Evolutionary conservation across 2,329 filamentous ascomycete species (phyloP).

Genomic region (Cercospora sp.): DNA sequence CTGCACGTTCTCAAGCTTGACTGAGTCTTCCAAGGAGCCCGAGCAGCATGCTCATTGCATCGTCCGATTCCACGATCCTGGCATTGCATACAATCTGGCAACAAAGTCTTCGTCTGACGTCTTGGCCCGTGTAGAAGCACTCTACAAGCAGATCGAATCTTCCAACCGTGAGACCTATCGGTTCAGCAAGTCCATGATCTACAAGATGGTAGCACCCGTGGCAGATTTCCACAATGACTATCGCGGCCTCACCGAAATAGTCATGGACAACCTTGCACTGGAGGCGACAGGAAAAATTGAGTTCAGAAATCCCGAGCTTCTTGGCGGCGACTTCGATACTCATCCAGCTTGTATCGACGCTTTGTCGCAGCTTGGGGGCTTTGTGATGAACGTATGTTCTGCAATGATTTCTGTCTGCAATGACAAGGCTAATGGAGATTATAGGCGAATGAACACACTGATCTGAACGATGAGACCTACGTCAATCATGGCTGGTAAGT

Average conservation of each 20-base stretch:
- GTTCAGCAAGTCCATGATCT: background rate
- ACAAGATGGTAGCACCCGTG: background rate
- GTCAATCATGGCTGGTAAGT: constrained; percentile 41
- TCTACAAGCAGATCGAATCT: background rate
- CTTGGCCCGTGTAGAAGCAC: background rate
- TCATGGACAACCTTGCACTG: background rate
- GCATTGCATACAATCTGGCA: background rate
- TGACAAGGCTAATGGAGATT: background rate
- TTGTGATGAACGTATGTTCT: constrained; percentile 22
- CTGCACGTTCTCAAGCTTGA: background rate
- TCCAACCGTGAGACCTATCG: background rate
- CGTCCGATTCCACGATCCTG: background rate
- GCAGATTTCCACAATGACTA: background rate
- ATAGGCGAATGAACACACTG: constrained; percentile 25
- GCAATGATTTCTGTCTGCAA: background rate
- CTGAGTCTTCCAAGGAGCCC: background rate
- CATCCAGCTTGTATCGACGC: constrained; percentile 41
- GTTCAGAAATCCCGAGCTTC: background rate
- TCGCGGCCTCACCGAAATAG: background rate
- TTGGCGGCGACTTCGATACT: background rate
- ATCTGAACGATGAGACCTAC: constrained; percentile 38
- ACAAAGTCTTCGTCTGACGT: background rate
- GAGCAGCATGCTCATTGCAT: background rate
- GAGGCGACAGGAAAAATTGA: background rate
- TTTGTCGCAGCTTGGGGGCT: constrained; percentile 38